Base-by-base conservation (phyloP, 257 asterid genomes). In the Primulina eburnea region DNA sequence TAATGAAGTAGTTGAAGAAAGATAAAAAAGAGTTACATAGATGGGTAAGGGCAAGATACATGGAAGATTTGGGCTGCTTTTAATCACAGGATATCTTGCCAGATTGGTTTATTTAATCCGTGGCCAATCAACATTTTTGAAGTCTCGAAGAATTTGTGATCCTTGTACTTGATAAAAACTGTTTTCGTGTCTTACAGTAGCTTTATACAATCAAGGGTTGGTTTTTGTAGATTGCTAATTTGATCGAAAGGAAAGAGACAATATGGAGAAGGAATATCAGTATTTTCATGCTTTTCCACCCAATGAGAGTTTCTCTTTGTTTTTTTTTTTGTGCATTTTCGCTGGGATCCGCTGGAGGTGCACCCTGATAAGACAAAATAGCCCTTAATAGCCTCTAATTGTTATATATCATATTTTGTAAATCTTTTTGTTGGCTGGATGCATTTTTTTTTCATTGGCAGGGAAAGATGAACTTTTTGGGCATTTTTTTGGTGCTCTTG, bases 391-490 rank as follows among this genome's bases (percentile, higher is more conserved):
- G 21, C 57, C 7, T 5, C 57, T 17, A 5, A 50, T 50, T 50
- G 8, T 50, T 50, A 50, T 17, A 1, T 50, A 5, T 34, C 12
- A 26, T 26, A 5, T 20, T 43, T 24, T 1, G 0, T 7, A 18
- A 0, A 32, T 16, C 12, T 33, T 17, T 33, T 63, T 34, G 2
- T 14, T 12, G 6, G 53, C 60, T 67, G 65, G 62, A 43, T 20
- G 24, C 28, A 6, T 24, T 24, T 75, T 20, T 65, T 58, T 69
- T 76, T 53, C 73, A 62, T 68, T 73, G 79, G 73, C 88, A 88
- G 85, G 80, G 67, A 68, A 81, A 38, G 97, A 90, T 77, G 97
- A 90, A 79, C 90, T 90, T 16, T 88, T 88, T 79, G 97, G 94
- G 73, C 85, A 82, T 60, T 87, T 88, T 73, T 82, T 85, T 66